Conservation (phyloP, 306 rosid genomes). For the Crotalaria pallida region DNA sequence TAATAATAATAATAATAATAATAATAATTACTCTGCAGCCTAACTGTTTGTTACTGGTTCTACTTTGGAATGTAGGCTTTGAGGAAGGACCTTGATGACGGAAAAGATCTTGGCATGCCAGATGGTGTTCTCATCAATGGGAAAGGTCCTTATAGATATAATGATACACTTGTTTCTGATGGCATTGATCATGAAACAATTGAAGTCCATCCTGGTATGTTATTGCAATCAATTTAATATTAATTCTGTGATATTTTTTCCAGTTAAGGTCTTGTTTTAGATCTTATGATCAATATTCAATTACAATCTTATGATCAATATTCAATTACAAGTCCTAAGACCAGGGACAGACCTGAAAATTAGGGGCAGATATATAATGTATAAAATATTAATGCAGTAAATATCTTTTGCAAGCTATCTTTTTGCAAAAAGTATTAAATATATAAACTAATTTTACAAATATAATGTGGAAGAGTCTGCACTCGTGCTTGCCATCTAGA, state of each 20-base stretch:
- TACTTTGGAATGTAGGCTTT: slow-evolving; percentile 55
- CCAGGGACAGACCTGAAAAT: too few relatives aligned
- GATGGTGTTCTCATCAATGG: slow-evolving; percentile 98
- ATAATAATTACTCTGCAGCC: background rate
- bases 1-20: too few relatives aligned
- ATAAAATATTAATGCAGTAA: too few relatives aligned
- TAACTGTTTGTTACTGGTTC: slow-evolving; percentile 19
- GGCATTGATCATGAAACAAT: slow-evolving; percentile 69
- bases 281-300: background rate
- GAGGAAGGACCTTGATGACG: slow-evolving; percentile 75
- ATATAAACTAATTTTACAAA: too few relatives aligned
- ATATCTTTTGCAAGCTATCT: too few relatives aligned
- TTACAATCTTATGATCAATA: background rate
- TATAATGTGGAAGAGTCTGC: too few relatives aligned
- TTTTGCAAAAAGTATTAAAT: too few relatives aligned
- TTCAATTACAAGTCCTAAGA: background rate
- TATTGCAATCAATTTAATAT: slow-evolving; percentile 1
- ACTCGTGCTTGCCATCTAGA: too few relatives aligned
- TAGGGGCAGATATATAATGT: too few relatives aligned
- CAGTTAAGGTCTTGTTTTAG: background rate
- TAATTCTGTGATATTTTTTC: background rate
- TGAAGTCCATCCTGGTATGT: slow-evolving; percentile 75
- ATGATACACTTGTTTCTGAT: slow-evolving; percentile 75
- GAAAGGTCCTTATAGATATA: slow-evolving; percentile 87
- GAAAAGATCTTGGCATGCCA: slow-evolving; percentile 92